A percentile compares a stretch with the other conserved stretches of the same genome.
phyloP scores from a whole-genome alignment of 192 early-diverging fungal species.

The Linnemannia hyalina region DNA sequence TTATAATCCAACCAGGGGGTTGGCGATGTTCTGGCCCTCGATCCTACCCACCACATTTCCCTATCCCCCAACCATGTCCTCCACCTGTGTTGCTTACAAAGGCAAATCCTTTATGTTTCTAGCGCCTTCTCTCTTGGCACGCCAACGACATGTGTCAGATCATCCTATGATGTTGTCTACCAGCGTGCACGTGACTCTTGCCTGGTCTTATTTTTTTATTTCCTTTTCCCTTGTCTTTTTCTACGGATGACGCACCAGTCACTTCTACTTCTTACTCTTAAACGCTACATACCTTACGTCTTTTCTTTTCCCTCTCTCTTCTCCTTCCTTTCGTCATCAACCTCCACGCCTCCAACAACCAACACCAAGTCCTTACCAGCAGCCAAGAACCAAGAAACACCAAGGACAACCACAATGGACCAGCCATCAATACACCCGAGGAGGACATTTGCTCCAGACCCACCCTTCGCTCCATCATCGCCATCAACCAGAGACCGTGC shows the following conservation, averaged over 20 bases:
- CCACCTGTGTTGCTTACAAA: neutral
- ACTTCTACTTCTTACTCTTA: neutral
- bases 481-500: conserved; percentile 7
- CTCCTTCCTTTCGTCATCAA: neutral
- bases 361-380: neutral
- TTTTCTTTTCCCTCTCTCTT: neutral
- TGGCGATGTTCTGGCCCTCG: no score
- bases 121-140: neutral
- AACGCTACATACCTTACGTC: neutral
- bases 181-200: no score
- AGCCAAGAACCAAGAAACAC: neutral
- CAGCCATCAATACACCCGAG: conserved; percentile 27
- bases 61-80: neutral
- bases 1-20: neutral
- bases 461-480: neutral
- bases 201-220: no score
- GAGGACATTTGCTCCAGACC: conserved; percentile 1
- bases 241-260: neutral
- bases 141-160: no score
- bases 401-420: conserved; percentile 6
- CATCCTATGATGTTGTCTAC: no score
- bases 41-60: neutral
- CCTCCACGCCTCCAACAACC: neutral
- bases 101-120: neutral
- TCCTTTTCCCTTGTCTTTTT: no score